phyloP scores from a whole-genome alignment of 352 stramenopile species.

The Phytopythium montanum region DNA sequence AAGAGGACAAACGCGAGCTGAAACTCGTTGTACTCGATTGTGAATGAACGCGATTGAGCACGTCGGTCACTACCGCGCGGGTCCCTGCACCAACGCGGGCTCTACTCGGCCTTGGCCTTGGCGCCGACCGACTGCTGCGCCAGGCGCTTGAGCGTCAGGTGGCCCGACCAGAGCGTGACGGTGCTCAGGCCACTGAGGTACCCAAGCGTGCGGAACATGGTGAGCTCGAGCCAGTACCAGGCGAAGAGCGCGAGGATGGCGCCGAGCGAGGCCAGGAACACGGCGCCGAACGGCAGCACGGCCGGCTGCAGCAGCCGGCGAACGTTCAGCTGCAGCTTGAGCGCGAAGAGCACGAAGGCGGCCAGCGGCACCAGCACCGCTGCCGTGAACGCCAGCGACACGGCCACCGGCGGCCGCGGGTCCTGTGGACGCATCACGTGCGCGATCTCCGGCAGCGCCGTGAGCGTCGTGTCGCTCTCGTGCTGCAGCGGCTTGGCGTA shows the following conservation, averaged over 20 bases:
- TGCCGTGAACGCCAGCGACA: constrained; percentile 69
- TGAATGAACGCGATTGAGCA: neutral
- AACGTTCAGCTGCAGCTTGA: constrained; percentile 56
- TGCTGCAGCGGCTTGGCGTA: constrained; percentile 86
- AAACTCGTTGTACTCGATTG: constrained; percentile 5
- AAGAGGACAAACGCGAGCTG: neutral
- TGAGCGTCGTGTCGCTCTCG: constrained; percentile 85
- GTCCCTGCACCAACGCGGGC: neutral
- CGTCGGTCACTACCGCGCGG: neutral
- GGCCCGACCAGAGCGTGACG: constrained; percentile 58
- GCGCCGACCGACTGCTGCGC: constrained; percentile 31
- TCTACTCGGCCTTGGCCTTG: constrained; percentile 66
- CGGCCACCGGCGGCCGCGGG: constrained; percentile 47
- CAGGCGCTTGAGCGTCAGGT: constrained; percentile 77
- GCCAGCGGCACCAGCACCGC: constrained; percentile 55
- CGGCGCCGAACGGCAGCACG: constrained; percentile 61
- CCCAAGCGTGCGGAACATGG: constrained; percentile 81
- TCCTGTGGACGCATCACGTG: constrained; percentile 85
- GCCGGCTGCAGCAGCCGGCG: constrained; percentile 62
- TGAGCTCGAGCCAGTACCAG: constrained; percentile 87
- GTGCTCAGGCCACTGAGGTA: constrained; percentile 64
- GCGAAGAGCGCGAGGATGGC: constrained; percentile 79
- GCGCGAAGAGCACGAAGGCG: constrained; percentile 63
- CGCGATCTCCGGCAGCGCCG: constrained; percentile 81
- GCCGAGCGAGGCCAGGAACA: constrained; percentile 71